These are phyloP conservation scores for Clavispora fructus DNA, from an alignment of 805 yeast genomes.

Conservation along the genomic window DNA sequence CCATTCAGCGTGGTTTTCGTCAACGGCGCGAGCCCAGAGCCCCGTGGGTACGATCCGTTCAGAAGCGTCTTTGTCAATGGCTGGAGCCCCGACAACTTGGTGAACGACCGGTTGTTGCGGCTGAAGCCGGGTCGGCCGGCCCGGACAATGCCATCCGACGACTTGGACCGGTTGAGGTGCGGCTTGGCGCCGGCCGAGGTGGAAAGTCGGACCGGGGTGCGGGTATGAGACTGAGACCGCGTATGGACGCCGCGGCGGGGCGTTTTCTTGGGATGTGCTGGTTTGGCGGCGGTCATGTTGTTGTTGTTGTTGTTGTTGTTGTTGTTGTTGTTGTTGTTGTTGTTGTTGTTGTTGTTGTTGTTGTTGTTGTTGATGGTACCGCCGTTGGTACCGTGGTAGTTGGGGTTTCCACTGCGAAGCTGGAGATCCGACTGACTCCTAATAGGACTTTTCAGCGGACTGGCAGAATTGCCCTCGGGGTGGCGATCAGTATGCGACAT, in stretches of 20 bases:
- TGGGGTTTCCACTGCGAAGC: neutral
- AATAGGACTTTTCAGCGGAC: no score
- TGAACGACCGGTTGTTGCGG: conserved; percentile 32
- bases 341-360: no score
- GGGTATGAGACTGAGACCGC: conserved; percentile 12
- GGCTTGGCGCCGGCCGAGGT: conserved; percentile 17
- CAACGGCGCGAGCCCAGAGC: conserved; percentile 11
- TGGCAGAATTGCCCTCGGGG: no score
- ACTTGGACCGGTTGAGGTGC: conserved; percentile 32
- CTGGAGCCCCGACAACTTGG: conserved; percentile 32
- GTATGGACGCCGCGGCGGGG: conserved; percentile 7
- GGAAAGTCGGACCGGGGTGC: conserved; percentile 7
- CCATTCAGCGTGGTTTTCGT: conserved; percentile 14
- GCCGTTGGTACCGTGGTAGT: neutral
- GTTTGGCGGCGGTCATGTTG: neutral
- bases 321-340: neutral
- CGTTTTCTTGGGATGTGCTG: conserved; percentile 2
- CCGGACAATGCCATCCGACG: conserved; percentile 34
- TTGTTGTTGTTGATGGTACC: no score
- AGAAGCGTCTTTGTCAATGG: conserved; percentile 32
- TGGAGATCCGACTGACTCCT: no score
- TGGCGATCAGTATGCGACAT: no score
- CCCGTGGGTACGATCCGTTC: conserved; percentile 16
- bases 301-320: neutral
- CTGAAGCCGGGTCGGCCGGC: conserved; percentile 20